A percentile compares a stretch with the other conserved stretches of the same genome.
Evolutionary conservation across 345 rosid genomes (phyloP).

Genomic region (Gossypium sturtianum): DNA sequence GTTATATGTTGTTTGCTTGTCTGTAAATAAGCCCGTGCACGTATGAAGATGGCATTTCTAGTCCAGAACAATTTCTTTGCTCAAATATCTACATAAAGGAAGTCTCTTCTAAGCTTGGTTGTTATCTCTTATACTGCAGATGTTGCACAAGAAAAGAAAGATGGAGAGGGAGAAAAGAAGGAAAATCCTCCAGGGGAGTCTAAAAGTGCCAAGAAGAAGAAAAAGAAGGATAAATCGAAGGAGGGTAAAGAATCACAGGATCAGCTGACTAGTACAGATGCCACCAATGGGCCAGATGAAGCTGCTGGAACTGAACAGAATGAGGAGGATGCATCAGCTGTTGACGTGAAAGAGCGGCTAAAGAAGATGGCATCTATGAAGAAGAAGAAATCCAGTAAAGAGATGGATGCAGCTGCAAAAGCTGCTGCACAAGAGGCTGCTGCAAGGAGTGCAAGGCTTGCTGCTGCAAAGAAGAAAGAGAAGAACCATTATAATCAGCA

Average conservation of each 20-base stretch:
- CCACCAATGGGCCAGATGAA: constrained; percentile 25
- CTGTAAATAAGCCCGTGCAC: neutral
- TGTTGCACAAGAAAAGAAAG: constrained; percentile 38
- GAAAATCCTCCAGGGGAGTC: constrained; percentile 44
- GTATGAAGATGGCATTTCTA: neutral
- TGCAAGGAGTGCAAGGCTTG: constrained; percentile 60
- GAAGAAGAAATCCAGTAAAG: too few relatives aligned
- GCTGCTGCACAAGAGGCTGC: constrained; percentile 71
- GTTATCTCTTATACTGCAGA: constrained; percentile 22
- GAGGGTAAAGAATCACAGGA: constrained; percentile 42
- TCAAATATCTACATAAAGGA: neutral
- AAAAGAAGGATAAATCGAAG: constrained; percentile 46
- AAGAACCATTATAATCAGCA: constrained; percentile 74
- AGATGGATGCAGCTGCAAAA: constrained; percentile 48
- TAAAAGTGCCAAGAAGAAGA: constrained; percentile 58
- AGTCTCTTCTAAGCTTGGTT: neutral
- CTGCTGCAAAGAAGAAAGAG: constrained; percentile 70
- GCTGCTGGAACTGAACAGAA: too few relatives aligned
- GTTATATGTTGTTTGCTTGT: neutral
- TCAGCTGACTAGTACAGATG: constrained; percentile 25
- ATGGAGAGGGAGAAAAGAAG: constrained; percentile 39
- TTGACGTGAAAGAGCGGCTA: too few relatives aligned
- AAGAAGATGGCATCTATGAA: too few relatives aligned
- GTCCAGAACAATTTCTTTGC: neutral
- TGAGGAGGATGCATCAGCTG: too few relatives aligned